A percentile compares a stretch with the other conserved stretches of the same genome.
These are phyloP conservation scores for Achaetomiella virescens DNA, from an alignment of 495 filamentous ascomycete genomes.

Conservation along the genomic window DNA sequence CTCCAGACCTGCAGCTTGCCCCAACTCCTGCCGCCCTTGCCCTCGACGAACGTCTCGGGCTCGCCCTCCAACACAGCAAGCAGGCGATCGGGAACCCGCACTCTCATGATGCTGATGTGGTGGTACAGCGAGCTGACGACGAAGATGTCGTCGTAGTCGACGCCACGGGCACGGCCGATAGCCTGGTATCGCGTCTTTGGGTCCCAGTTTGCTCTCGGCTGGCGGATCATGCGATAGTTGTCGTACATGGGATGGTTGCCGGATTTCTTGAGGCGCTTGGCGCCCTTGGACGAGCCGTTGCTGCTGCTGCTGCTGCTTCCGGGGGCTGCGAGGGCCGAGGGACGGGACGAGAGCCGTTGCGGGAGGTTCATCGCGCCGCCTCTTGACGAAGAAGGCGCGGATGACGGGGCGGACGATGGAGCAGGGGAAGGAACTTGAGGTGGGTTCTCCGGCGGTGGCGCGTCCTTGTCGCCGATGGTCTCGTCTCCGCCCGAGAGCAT, in stretches of 20 bases:
- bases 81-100: conserved; percentile 63
- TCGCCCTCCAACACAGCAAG: conserved; percentile 47
- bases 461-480: conserved; percentile 41
- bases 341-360: conserved; percentile 3
- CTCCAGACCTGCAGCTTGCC: conserved; percentile 58
- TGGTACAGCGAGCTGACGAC: conserved; percentile 77
- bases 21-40: conserved; percentile 35
- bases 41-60: conserved; percentile 14
- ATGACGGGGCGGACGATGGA: background rate
- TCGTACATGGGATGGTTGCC: conserved; percentile 49
- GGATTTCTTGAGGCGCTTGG: conserved; percentile 41
- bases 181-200: conserved; percentile 63
- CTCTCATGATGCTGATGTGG: conserved; percentile 68
- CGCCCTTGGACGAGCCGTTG: conserved; percentile 34
- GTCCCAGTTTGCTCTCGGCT: conserved; percentile 67
- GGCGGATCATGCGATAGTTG: conserved; percentile 53
- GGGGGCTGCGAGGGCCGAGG: background rate
- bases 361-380: conserved; percentile 5
- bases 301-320: conserved; percentile 9
- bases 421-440: background rate
- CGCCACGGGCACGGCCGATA: conserved; percentile 54
- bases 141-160: conserved; percentile 61
- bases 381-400: background rate
- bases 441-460: conserved; percentile 10
- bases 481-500: conserved; percentile 31